Evolutionary conservation across 208 protist genomes (phyloP), one percentile per base, ranked within the genome.

Genomic region (Leishmania guyanensis): DNA sequence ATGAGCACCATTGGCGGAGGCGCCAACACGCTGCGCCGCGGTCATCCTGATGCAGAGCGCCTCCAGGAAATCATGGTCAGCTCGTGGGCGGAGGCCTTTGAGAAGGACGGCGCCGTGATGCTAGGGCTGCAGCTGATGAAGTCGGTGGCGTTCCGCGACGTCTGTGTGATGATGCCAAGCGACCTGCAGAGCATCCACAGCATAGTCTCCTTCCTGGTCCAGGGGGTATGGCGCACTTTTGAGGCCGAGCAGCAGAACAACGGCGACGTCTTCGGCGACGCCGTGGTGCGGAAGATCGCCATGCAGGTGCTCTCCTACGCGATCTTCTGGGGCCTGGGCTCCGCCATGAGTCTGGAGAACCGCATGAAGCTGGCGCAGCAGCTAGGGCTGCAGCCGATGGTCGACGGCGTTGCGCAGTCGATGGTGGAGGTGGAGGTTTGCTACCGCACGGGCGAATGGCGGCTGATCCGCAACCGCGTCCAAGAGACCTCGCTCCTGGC

Each of bases 321-420:
- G 2, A 80, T 99, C 20, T 90, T 99, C 73, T 99, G 99, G 99
- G 96, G 93, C 77, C 92, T 99, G 53, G 91, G 92, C 72, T 97
- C 98, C 0, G 82, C 90, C 48, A 86, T 96, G 58, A 82, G 54
- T 69, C 81, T 92, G 64, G 88, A 86, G 51, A 82, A 92, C 58
- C 92, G 97, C 62, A 75, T 74, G 58, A 85, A 88, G 62, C 88
- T 98, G 62, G 90, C 90, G 53, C 64, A 66, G 62, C 89, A 94
- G 51, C 87, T 98, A 26, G 87, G 62, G 20, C 74, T 96, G 64
- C 73, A 79, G 54, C 86, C 89, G 1, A 80, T 48, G 0, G 79
- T 91, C 33, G 82, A 54, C 33, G 88, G 87, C 46, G 72, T 73
- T 20, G 74, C 78, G 50, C 77, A 82, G 74, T 83, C 90, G 48